phyloP scores from a whole-genome alignment of 2,329 filamentous ascomycete genomes.

The Didymella pomorum region DNA sequence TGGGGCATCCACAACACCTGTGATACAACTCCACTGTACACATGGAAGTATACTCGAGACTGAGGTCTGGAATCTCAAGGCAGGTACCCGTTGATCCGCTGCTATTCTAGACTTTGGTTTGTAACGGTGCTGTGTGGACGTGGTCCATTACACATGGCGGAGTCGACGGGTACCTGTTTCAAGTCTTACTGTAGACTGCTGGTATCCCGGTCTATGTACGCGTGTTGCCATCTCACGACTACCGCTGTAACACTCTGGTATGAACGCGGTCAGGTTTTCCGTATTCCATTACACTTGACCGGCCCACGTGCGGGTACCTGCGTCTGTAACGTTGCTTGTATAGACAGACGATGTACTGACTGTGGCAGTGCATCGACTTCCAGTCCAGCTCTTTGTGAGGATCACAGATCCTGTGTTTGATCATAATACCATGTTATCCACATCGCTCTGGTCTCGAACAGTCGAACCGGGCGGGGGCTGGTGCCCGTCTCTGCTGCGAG shows the following conservation, averaged over 20 bases:
- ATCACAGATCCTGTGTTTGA: background rate
- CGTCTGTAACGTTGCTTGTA: background rate
- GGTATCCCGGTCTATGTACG: background rate
- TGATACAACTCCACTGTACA: background rate
- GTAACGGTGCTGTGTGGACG: background rate
- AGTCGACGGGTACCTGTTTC: background rate
- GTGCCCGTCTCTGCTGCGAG: background rate
- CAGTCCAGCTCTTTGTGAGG: background rate
- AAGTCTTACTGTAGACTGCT: background rate
- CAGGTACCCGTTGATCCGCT: background rate
- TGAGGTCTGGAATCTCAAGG: background rate
- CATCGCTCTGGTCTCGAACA: background rate
- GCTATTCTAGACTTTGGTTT: background rate
- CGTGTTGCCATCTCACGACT: background rate
- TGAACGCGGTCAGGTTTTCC: background rate
- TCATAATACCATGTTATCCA: background rate
- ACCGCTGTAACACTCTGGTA: background rate
- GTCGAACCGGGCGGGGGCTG: background rate
- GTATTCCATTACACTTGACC: background rate
- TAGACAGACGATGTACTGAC: background rate
- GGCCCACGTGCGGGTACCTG: background rate
- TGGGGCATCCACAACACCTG: background rate
- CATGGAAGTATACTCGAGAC: background rate
- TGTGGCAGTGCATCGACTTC: background rate
- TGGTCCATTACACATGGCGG: background rate